These are phyloP conservation scores for Colletotrichum liaoningense DNA, from an alignment of 2,329 filamentous ascomycete species.

Conservation along the genomic window DNA sequence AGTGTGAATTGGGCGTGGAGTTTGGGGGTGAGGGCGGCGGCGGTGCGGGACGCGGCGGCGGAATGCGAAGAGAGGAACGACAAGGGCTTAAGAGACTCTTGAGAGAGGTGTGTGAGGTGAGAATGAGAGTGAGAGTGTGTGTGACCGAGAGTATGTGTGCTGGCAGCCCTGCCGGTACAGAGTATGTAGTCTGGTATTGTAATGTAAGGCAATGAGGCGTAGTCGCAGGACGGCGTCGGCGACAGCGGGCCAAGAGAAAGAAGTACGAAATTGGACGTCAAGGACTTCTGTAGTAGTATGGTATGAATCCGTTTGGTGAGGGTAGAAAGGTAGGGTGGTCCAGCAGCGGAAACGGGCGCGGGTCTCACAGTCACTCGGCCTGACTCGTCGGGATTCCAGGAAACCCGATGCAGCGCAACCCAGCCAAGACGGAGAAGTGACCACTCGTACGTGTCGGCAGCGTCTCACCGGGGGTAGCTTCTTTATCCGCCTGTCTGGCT, in stretches of 20 bases:
- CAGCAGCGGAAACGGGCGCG: conserved; percentile 14
- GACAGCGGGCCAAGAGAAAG: conserved; percentile 10
- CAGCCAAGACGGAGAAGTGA: conserved; percentile 16
- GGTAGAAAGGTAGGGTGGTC: not conserved
- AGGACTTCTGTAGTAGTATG: not conserved
- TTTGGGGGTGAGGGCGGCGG: not conserved
- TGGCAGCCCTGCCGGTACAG: no score
- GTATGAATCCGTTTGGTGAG: not conserved
- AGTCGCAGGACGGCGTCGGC: not conserved
- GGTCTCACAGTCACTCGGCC: conserved; percentile 6
- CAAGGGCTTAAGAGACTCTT: not conserved
- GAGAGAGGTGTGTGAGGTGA: not conserved
- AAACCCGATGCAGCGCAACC: conserved; percentile 22
- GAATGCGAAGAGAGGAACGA: not conserved
- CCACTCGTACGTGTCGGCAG: not conserved
- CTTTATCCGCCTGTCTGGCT: not conserved
- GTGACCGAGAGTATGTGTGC: no score
- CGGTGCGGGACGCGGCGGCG: not conserved
- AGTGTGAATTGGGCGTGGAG: not conserved
- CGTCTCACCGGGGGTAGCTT: not conserved
- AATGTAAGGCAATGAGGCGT: conserved; percentile 8
- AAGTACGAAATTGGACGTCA: conserved; percentile 7
- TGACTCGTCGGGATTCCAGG: conserved; percentile 25
- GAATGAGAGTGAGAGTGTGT: no score
- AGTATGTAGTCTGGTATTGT: not conserved